Evolutionary conservation across 192 early-diverging fungal species (phyloP), one percentile per base, ranked within the genome.

Genomic region (Mortierella antarctica): DNA sequence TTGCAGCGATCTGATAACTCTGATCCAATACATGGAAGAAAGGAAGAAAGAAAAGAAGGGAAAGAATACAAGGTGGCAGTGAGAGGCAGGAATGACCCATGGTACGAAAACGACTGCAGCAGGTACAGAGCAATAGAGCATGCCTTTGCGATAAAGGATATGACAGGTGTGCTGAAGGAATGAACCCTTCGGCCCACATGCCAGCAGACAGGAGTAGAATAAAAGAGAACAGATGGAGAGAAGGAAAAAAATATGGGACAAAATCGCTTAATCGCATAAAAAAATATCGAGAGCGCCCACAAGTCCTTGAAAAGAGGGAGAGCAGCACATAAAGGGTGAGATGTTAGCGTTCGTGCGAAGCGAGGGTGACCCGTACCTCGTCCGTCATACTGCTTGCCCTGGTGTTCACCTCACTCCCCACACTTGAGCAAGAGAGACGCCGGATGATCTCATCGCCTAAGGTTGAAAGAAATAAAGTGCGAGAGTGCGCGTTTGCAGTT

Each of bases 251-350:
- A 62, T 72, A 31, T 2, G 31, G 31, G 31, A 54, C 46, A 53
- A 48, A 56, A 62, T 72, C 60, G 60, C 70, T 46, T n/a, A 64
- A 72, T 65, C 62, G 62, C 70, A 72, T 23, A 57, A 62, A 71
- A 21, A 54, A 57, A 72, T 63, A 72, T 41, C 14, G 50, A 71
- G 56, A 62, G 47, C 39, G 50, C 21, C 5, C n/a, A 10, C 15
- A 55, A 14, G 21, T 21, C 6, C 4, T 31, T 23, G 23, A 50
- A 51, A 21, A 21, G 54, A 56, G 54, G 54, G 11, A 56, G 20
- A 21, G 54, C 17, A 56, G 21, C 31, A 31, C 31, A 31, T 31
- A 31, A 31, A 2, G 31, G 3, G 31, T 31, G 31, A 3, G 31
- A 31, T 31, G 31, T 31, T 31, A 31, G 31, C 31, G 12, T 13